Evolutionary conservation across 2,329 filamentous ascomycete genomes (phyloP).

Genomic region (Dryadomyces quercus-mongolicae): DNA sequence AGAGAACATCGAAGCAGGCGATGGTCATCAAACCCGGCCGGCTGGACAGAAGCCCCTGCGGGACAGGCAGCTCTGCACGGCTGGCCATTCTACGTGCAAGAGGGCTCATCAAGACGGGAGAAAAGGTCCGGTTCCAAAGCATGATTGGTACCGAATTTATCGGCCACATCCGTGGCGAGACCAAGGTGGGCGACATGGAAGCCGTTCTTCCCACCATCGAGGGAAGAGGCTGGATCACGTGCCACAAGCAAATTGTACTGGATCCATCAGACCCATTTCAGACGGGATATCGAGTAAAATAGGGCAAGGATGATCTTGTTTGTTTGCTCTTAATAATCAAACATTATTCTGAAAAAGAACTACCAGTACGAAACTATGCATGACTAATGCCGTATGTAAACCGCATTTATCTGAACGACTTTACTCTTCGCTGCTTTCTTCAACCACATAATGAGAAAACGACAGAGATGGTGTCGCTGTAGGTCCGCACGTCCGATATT

Average conservation of each 20-base stretch:
- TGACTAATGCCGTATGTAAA: too few relatives aligned
- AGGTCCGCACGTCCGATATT: too few relatives aligned
- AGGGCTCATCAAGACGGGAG: background rate
- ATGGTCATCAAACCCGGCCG: background rate
- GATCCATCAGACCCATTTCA: constrained; percentile 1
- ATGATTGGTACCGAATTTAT: background rate
- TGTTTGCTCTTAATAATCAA: too few relatives aligned
- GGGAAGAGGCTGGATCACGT: background rate
- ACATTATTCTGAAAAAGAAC: too few relatives aligned
- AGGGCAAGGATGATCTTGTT: too few relatives aligned
- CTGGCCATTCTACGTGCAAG: background rate
- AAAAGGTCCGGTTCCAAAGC: background rate
- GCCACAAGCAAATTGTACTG: background rate
- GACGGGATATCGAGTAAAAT: background rate
- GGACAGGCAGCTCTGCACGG: background rate
- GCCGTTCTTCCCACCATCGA: background rate
- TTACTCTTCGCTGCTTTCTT: too few relatives aligned
- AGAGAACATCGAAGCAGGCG: background rate
- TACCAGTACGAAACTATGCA: too few relatives aligned
- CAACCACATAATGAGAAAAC: too few relatives aligned
- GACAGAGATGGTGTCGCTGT: too few relatives aligned
- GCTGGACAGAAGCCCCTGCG: constrained; percentile 1
- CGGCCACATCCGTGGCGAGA: background rate
- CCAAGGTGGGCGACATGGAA: background rate
- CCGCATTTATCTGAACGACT: too few relatives aligned